phyloP scores from a whole-genome alignment of 495 filamentous ascomycete species.

The Thermothielavioides terrestris region DNA sequence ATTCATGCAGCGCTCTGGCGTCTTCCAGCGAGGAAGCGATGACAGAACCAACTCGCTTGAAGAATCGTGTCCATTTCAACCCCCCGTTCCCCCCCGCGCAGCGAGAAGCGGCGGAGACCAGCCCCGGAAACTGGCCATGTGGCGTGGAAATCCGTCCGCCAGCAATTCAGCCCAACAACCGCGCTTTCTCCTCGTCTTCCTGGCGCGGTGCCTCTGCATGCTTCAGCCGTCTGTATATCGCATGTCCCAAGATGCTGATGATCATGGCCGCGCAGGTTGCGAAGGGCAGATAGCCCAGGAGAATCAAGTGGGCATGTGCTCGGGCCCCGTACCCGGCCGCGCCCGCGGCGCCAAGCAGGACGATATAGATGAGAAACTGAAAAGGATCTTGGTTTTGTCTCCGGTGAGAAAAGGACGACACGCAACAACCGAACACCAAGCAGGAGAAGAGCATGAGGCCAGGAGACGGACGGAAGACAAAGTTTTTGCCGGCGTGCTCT shows the following conservation, averaged over 20 bases:
- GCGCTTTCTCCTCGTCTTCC: conserved; percentile 15
- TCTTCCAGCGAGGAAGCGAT: no score
- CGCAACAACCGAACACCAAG: conserved; percentile 36
- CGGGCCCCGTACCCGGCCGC: conserved; percentile 24
- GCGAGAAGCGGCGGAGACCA: no score
- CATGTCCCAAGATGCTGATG: conserved; percentile 22
- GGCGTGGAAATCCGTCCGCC: background rate
- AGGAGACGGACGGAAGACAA: conserved; percentile 27
- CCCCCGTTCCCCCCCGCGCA: no score
- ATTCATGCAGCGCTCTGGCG: no score
- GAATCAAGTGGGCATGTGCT: conserved; percentile 30
- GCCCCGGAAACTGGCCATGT: no score
- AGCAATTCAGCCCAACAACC: conserved; percentile 1
- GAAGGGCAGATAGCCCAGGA: conserved; percentile 37
- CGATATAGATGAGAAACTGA: conserved; percentile 31
- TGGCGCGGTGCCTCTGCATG: background rate
- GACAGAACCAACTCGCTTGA: no score
- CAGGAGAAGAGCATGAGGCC: conserved; percentile 37
- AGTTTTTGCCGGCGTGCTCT: background rate
- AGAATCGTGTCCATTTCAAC: no score
- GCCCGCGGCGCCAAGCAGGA: conserved; percentile 24
- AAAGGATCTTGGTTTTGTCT: conserved; percentile 32
- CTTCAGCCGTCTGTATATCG: conserved; percentile 9
- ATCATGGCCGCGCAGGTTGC: conserved; percentile 36
- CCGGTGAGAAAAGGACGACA: conserved; percentile 38